Base-by-base conservation (phyloP, 2,329 filamentous ascomycete species). In the Xylariaceae sp. region DNA sequence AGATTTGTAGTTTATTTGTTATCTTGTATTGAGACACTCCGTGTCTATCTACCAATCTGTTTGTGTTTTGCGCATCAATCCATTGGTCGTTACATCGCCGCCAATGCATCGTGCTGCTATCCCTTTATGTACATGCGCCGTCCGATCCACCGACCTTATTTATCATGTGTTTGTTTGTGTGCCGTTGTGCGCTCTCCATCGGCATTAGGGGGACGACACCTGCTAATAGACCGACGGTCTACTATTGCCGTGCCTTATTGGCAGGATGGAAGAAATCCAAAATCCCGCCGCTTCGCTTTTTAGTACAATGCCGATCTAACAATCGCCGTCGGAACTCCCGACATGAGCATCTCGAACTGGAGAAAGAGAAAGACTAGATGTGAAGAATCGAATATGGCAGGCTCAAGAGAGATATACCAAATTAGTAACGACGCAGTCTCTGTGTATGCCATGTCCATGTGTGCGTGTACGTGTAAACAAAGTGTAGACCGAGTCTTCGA, bases 401-500 rank as follows among this genome's bases (percentile, higher is more conserved):
- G 19, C 34, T 8, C 17, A 6, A 13, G 12, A 9, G 34, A 37
- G 9, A 37, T 37, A 35, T 18, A 24, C 34, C 18, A 15, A 26
- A 26, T 17, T 12, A 28, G 34, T 24, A 28, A 9, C 17, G 19
- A 16, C 13, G 4, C 34, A 11, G 33, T n/a, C 17, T 17, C 13
- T 13, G 22, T 17, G 34, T 19, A 19, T 37, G 34, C 34, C 34
- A 37, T 37, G 34, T 37, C 19, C 12, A n/a, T 37, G 19, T 37
- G 16, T 37, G 34, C 34, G 34, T 37, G 16, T 37, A 19, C 34
- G 34, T 24, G 34, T 34, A 26, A 37, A 37, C 16, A 35, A 35
- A 35, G 15, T 19, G 13, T 18, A 7, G n/a, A 16, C 19, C n/a
- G 34, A 49, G 41, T 54, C 48, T 44, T 44, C 34, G 40, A 49